Conservation (phyloP, 2,329 filamentous ascomycete species). For the Plectosphaerella sp. region DNA sequence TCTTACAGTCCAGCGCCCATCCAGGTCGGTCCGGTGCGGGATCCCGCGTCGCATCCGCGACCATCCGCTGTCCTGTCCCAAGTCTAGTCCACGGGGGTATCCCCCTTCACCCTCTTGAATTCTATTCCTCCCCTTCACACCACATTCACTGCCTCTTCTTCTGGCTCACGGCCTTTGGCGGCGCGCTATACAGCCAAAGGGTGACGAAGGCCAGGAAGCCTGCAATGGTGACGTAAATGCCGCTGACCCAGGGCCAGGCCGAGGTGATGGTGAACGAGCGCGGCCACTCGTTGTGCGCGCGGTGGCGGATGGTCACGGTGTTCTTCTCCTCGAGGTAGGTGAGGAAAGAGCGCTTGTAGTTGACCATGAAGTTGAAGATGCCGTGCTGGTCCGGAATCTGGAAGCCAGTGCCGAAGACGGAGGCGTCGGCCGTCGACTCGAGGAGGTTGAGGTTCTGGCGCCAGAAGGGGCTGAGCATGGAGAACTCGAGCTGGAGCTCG, state of each 20-base stretch:
- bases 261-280: conserved; percentile 85
- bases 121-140: background rate
- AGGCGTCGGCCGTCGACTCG: conserved; percentile 58
- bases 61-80: too few species aligned
- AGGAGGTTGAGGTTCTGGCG: conserved; percentile 67
- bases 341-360: conserved; percentile 94
- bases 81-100: background rate
- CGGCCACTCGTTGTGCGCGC: conserved; percentile 95
- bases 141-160: conserved; percentile 44
- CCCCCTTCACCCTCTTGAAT: background rate
- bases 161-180: conserved; percentile 24
- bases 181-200: conserved; percentile 75
- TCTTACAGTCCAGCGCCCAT: too few species aligned
- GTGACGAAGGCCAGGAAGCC: conserved; percentile 84
- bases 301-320: conserved; percentile 91
- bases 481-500: conserved; percentile 88
- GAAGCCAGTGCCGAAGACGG: conserved; percentile 72
- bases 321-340: conserved; percentile 89
- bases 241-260: conserved; percentile 91
- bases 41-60: too few species aligned
- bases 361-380: conserved; percentile 97
- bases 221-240: conserved; percentile 75
- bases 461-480: conserved; percentile 97
- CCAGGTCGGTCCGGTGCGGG: too few species aligned
- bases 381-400: conserved; percentile 93